phyloP scores from a whole-genome alignment of 78 protist species.

The Salpingoeca rosetta region DNA sequence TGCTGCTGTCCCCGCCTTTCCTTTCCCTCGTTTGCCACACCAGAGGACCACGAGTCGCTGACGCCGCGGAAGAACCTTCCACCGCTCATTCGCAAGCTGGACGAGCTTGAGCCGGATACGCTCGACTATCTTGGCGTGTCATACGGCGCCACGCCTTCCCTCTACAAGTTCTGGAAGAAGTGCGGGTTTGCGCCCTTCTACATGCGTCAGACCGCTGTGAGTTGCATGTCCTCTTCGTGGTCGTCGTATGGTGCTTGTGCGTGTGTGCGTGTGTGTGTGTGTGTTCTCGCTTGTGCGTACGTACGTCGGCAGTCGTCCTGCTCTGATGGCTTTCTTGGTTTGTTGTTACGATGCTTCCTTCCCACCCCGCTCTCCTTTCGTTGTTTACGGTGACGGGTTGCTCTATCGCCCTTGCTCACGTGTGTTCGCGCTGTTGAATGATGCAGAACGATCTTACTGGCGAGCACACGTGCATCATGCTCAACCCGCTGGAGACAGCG shows the following conservation, averaged over 20 bases:
- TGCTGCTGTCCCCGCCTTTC: background rate
- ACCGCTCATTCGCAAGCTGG: slow-evolving; percentile 60
- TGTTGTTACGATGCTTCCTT: background rate
- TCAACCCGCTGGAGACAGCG: slow-evolving; percentile 25
- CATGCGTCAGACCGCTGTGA: slow-evolving; percentile 59
- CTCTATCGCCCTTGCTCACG: background rate
- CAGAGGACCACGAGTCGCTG: slow-evolving; percentile 3
- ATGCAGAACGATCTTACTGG: slow-evolving; percentile 89
- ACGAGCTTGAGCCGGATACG: slow-evolving; percentile 56
- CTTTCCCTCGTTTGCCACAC: background rate
- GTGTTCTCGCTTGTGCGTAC: no score
- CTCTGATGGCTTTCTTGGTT: background rate
- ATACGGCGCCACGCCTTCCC: slow-evolving; percentile 72
- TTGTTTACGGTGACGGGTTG: background rate
- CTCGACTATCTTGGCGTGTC: slow-evolving; percentile 91
- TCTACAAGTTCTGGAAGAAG: slow-evolving; percentile 78
- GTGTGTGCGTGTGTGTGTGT: no score
- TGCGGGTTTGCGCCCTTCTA: slow-evolving; percentile 60
- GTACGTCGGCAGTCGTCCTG: no score
- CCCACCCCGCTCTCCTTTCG: background rate
- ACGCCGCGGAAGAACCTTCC: slow-evolving; percentile 61
- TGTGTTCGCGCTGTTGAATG: background rate
- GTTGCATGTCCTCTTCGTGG: background rate
- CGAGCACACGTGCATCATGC: slow-evolving; percentile 91
- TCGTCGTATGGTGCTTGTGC: background rate